These are phyloP conservation scores for Albophoma yamanashiensis DNA, from an alignment of 2,329 filamentous ascomycete species.

Conservation along the genomic window DNA sequence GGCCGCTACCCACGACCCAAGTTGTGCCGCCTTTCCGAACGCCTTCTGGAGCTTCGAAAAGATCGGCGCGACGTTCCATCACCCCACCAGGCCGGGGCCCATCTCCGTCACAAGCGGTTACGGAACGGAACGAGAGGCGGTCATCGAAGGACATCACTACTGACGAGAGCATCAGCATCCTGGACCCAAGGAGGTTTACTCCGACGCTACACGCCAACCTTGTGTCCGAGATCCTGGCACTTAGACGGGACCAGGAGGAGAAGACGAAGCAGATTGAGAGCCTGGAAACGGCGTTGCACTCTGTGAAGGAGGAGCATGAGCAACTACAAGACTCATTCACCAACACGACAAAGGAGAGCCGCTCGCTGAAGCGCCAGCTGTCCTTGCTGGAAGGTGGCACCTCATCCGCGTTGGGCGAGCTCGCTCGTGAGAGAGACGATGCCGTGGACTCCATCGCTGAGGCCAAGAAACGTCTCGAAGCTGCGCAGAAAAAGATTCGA, in stretches of 20 bases:
- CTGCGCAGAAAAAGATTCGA: constrained; percentile 64
- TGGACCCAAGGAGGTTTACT: constrained; percentile 88
- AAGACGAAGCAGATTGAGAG: constrained; percentile 80
- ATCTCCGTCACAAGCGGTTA: constrained; percentile 43
- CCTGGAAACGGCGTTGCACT: constrained; percentile 65
- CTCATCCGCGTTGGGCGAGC: constrained; percentile 71
- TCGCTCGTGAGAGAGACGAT: constrained; percentile 78
- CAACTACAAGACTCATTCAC: constrained; percentile 50
- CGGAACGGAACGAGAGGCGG: constrained; percentile 33
- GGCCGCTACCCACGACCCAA: constrained; percentile 57
- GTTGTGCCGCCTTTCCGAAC: constrained; percentile 61
- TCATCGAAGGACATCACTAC: constrained; percentile 46
- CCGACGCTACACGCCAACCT: constrained; percentile 90
- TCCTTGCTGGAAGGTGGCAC: constrained; percentile 81
- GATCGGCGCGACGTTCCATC: constrained; percentile 51
- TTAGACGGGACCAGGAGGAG: constrained; percentile 83
- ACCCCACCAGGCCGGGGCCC: constrained; percentile 51
- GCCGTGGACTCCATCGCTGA: constrained; percentile 64
- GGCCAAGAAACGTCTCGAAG: constrained; percentile 65
- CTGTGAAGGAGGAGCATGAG: constrained; percentile 65
- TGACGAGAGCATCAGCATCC: constrained; percentile 60
- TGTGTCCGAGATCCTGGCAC: constrained; percentile 82
- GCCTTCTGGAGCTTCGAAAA: constrained; percentile 50
- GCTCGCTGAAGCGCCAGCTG: constrained; percentile 75
- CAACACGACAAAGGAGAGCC: constrained; percentile 61